Conservation (phyloP, 2,329 filamentous ascomycete genomes). For the Alternaria sp. region DNA sequence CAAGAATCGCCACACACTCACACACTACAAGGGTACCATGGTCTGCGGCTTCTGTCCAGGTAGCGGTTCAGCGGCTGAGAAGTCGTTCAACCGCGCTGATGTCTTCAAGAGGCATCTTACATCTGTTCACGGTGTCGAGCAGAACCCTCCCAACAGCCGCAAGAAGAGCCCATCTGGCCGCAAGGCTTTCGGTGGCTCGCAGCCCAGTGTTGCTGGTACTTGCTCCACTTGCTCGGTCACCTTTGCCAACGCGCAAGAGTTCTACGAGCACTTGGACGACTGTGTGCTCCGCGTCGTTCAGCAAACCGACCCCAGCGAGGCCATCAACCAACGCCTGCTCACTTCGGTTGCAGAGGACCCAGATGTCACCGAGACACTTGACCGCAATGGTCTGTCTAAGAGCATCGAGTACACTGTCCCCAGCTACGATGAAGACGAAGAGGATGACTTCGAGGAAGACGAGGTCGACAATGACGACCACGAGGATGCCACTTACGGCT, state of each 20-base stretch:
- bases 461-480: conserved; percentile 59
- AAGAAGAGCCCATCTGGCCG: conserved; percentile 69
- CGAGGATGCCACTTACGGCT: conserved; percentile 62
- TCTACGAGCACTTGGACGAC: conserved; percentile 91
- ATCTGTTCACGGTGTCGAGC: conserved; percentile 88
- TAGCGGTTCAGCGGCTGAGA: conserved; percentile 85
- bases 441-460: conserved; percentile 55
- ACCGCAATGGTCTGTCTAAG: conserved; percentile 48
- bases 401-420: conserved; percentile 54
- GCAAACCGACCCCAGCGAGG: conserved; percentile 51
- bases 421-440: conserved; percentile 61
- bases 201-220: conserved; percentile 72
- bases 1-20: conserved; percentile 92
- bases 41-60: conserved; percentile 94
- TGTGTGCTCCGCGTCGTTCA: conserved; percentile 68
- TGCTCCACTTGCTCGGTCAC: conserved; percentile 90
- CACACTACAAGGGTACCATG: conserved; percentile 97
- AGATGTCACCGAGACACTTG: conserved; percentile 48
- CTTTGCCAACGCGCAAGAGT: conserved; percentile 89
- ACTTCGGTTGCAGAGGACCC: conserved; percentile 50
- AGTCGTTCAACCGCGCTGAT: conserved; percentile 94
- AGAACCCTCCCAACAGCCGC: conserved; percentile 88
- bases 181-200: conserved; percentile 72
- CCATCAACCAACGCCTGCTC: conserved; percentile 51
- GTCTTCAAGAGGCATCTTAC: conserved; percentile 95